Conservation (phyloP, 1,284 basidiomycete species). For the Apiotrichum domesticum region DNA sequence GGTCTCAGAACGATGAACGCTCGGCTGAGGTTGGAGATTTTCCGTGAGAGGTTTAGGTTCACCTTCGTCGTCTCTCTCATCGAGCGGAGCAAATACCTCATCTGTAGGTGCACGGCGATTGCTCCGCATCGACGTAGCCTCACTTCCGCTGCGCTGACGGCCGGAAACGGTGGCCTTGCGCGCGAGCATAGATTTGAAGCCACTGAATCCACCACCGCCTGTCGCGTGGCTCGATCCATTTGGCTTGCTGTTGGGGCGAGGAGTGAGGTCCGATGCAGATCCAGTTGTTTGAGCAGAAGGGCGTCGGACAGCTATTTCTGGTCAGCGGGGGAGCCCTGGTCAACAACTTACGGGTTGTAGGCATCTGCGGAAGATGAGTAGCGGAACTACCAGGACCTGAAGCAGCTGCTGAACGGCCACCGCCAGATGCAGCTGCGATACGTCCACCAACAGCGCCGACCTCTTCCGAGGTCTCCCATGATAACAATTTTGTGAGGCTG, state of each 20-base stretch:
- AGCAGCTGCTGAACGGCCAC: conserved; percentile 1
- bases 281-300: conserved; percentile 5
- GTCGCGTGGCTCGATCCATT: conserved; percentile 26
- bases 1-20: not conserved
- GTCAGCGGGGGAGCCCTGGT: too few relatives aligned
- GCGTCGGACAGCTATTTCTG: conserved; percentile 4
- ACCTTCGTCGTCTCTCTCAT: not conserved
- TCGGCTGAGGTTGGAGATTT: not conserved
- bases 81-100: conserved; percentile 2
- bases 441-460: conserved; percentile 30
- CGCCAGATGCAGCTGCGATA: conserved; percentile 25
- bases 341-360: conserved; percentile 17
- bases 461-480: conserved; percentile 42
- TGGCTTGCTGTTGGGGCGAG: conserved; percentile 9
- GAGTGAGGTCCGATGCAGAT: conserved; percentile 27
- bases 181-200: conserved; percentile 46
- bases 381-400: not conserved
- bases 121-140: conserved; percentile 21
- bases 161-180: conserved; percentile 33
- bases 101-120: conserved; percentile 11
- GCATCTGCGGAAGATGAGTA: not conserved
- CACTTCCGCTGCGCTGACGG: conserved; percentile 26
- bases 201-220: conserved; percentile 31
- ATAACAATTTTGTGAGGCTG: conserved; percentile 33
- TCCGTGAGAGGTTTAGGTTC: not conserved